Base-by-base conservation (phyloP, 192 early-diverging fungal species). In the Linnemannia zychae region DNA sequence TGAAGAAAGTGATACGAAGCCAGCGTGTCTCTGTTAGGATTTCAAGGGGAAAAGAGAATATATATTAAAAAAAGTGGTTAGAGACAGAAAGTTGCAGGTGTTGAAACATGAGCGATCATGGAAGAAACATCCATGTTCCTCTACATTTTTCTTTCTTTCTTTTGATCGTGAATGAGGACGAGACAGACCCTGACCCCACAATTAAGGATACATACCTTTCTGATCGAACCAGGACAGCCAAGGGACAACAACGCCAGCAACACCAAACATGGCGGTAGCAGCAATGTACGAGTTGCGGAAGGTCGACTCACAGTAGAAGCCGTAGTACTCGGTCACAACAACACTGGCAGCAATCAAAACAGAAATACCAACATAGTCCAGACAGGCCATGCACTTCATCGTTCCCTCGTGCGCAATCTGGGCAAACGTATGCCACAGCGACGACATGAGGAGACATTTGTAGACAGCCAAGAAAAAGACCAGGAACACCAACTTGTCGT, bases 331-430 rank as follows among this genome's bases (percentile, higher is more conserved):
- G 7, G 89, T 91, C 17, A 91, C 86, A 24, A 92, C 77, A 9
- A 92, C 88, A 37, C 89, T 90, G n/a, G 92, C 91, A 15, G 90
- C 91, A 69, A 93, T 93, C 34, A 93, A 75, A 68, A 92, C 78
- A 0, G 93, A 89, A 71, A 93, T 93, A 17, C 93, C 93, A 65
- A 92, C 92, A 86, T 93, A 92, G 74, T 92, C 91, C 24, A 93
- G 76, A 28, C 89, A 92, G 15, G 91, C 91, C 63, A 90, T 88
- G 75, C 89, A 92, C 31, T 87, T 86, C 80, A 90, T 91, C 34
- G 90, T 88, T 28, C 84, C 78, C 16, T 86, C 81, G 50, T 88
- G 87, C 2, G 91, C 88, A 82, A 92, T 90, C 72, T 90, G 90
- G 36, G 89, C 91, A 87, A 92, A 92, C 6, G 90, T 91, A 74